Percentiles rank a stretch among this genome's conserved stretches.
Evolutionary conservation across 2,329 filamentous ascomycete species (phyloP).

Genomic region (Bipolaris victoriae): DNA sequence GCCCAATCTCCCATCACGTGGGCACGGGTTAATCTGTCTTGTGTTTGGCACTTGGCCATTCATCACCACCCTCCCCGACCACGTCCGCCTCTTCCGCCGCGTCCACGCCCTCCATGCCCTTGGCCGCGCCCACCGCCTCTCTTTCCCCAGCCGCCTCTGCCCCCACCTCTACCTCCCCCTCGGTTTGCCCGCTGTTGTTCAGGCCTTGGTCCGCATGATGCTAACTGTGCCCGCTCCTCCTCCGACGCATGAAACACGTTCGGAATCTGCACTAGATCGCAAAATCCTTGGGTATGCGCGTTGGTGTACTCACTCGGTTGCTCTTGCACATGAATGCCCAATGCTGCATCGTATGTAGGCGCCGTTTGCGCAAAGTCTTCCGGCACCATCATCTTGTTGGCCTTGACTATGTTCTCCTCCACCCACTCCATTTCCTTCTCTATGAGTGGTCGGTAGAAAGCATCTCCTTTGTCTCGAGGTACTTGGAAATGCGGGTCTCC

Average conservation of each 20-base stretch:
- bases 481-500: conserved; percentile 61
- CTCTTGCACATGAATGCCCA: conserved; percentile 64
- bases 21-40: too few species aligned
- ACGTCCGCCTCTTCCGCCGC: conserved; percentile 26
- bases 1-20: too few species aligned
- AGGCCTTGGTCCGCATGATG: conserved; percentile 40
- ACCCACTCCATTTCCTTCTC: conserved; percentile 78
- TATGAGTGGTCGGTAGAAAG: conserved; percentile 71
- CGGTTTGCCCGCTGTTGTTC: conserved; percentile 36
- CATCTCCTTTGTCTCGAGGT: conserved; percentile 70
- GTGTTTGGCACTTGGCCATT: not conserved
- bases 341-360: conserved; percentile 67
- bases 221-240: conserved; percentile 62
- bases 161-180: conserved; percentile 36
- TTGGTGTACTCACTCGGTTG: conserved; percentile 83
- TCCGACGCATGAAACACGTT: conserved; percentile 78
- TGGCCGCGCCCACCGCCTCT: conserved; percentile 33
- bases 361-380: conserved; percentile 80
- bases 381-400: conserved; percentile 70
- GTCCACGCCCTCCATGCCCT: conserved; percentile 26
- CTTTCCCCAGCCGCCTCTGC: conserved; percentile 38
- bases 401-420: conserved; percentile 71
- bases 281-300: conserved; percentile 83
- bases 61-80: conserved; percentile 37
- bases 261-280: conserved; percentile 74